Evolutionary conservation across 768 basidiomycete genomes (phyloP).

Genomic region (Mycena rebaudengoi): DNA sequence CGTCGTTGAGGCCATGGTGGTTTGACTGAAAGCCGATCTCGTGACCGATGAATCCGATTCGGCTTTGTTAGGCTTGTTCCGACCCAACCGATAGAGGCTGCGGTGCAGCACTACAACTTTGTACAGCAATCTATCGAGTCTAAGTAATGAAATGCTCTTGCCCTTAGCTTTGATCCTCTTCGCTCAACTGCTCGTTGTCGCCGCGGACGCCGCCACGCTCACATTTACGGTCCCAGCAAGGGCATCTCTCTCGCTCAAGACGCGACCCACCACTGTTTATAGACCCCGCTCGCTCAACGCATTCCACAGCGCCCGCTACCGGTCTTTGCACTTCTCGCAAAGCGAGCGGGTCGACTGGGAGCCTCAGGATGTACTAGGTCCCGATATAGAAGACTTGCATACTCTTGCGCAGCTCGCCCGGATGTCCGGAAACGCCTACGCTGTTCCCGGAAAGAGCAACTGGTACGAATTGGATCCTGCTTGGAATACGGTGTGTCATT

Average conservation of each 20-base stretch:
- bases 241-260: conserved; percentile 41
- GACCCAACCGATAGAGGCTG: too few relatives aligned
- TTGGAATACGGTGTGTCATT: conserved; percentile 74
- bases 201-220: neutral
- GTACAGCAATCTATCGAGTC: neutral
- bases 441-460: conserved; percentile 68
- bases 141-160: neutral
- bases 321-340: conserved; percentile 58
- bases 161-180: conserved; percentile 6
- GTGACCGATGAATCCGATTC: neutral
- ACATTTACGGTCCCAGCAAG: neutral
- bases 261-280: conserved; percentile 65
- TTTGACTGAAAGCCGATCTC: neutral
- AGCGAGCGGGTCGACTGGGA: conserved; percentile 75
- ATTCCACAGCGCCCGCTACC: conserved; percentile 59
- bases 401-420: conserved; percentile 86
- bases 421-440: conserved; percentile 93
- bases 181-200: neutral
- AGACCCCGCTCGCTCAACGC: conserved; percentile 62
- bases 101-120: too few relatives aligned
- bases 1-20: conserved; percentile 21
- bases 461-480: conserved; percentile 85
- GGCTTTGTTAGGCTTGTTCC: neutral
- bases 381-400: conserved; percentile 80
- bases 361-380: conserved; percentile 67